Conservation (phyloP, 352 stramenopile species). For the Pythium aquatile region DNA sequence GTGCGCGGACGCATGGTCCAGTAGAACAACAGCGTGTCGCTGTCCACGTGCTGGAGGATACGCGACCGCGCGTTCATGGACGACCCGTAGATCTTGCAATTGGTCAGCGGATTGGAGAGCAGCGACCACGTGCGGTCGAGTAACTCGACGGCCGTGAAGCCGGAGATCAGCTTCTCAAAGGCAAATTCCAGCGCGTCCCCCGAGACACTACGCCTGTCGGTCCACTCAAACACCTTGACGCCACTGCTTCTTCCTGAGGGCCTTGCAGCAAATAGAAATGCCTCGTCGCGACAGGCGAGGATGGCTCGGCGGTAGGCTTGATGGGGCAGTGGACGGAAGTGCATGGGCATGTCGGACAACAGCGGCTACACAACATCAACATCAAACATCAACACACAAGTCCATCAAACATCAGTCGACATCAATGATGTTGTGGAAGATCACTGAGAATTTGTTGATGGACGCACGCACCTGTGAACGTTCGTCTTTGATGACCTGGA, state of each 20-base stretch:
- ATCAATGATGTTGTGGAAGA: neutral
- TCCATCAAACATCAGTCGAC: neutral
- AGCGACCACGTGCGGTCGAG: constrained; percentile 14
- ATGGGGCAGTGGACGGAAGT: neutral
- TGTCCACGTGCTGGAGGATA: constrained; percentile 14
- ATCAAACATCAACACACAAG: neutral
- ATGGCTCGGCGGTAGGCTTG: neutral
- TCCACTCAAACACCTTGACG: constrained; percentile 15
- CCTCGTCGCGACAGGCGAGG: neutral
- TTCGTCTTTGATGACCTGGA: constrained; percentile 2
- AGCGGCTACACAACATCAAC: neutral
- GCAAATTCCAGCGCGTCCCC: constrained; percentile 6
- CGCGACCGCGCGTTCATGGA: constrained; percentile 7
- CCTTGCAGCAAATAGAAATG: neutral
- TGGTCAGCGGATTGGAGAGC: neutral
- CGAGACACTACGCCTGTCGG: neutral
- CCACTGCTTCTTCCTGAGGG: neutral
- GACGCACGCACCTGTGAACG: neutral
- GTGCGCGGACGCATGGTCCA: neutral
- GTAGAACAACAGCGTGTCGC: constrained; percentile 17
- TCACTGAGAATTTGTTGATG: neutral
- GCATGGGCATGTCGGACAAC: neutral
- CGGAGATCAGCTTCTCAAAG: constrained; percentile 11
- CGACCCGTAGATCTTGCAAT: constrained; percentile 14
- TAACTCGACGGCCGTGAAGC: constrained; percentile 4